A percentile compares a stretch with the other conserved stretches of the same genome.
Conservation (phyloP, 495 filamentous ascomycete species). For the Aspergillus affinis region DNA sequence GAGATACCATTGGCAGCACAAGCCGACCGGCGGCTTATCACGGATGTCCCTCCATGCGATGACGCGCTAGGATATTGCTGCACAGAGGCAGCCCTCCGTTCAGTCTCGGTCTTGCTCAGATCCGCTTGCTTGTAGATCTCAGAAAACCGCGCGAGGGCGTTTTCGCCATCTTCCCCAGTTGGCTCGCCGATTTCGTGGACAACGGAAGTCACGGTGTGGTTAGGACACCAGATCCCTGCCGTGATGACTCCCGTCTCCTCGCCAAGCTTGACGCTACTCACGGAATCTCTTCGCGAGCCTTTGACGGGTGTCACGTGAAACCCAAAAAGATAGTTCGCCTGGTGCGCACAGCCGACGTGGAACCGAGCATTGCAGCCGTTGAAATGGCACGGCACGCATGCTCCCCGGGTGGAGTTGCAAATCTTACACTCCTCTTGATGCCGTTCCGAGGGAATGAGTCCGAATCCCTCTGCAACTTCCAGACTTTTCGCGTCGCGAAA, state of each 20-base stretch:
- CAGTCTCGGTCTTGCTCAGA: conserved; percentile 81
- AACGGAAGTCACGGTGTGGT: conserved; percentile 68
- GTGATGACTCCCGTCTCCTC: conserved; percentile 74
- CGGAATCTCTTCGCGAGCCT: conserved; percentile 73
- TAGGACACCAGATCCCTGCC: conserved; percentile 86
- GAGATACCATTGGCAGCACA: conserved; percentile 36
- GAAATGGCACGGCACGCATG: conserved; percentile 74
- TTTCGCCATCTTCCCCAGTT: conserved; percentile 56
- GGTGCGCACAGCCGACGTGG: conserved; percentile 87
- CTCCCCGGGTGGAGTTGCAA: conserved; percentile 67
- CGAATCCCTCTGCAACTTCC: conserved; percentile 84
- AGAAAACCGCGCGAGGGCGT: conserved; percentile 81
- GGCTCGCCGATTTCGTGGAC: conserved; percentile 77
- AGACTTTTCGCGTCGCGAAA: conserved; percentile 81
- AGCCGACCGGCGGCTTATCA: conserved; percentile 34
- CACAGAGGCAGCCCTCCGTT: conserved; percentile 77
- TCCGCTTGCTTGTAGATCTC: conserved; percentile 94
- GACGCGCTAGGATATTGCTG: conserved; percentile 48
- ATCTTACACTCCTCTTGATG: conserved; percentile 80
- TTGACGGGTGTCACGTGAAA: conserved; percentile 92
- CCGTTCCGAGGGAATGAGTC: conserved; percentile 63
- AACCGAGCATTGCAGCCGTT: conserved; percentile 73
- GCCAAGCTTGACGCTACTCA: conserved; percentile 71
- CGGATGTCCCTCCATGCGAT: conserved; percentile 24
- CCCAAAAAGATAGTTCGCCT: conserved; percentile 76